A percentile compares a stretch with the other conserved stretches of the same genome.
These are phyloP conservation scores for Amborella trichopoda DNA, from an alignment of 164 flowering plant species.

Conservation along the genomic window DNA sequence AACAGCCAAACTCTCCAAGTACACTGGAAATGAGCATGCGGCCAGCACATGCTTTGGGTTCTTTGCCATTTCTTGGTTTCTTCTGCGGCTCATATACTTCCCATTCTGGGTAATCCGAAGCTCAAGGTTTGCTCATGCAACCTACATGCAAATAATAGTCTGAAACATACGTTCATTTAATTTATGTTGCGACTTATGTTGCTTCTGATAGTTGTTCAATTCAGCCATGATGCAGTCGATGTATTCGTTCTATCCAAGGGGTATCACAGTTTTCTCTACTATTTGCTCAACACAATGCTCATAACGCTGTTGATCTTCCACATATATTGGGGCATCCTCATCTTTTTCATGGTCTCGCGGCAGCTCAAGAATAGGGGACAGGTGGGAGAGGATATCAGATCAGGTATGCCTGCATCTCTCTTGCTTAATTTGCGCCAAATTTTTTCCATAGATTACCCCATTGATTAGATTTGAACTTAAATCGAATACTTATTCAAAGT, in stretches of 20 bases:
- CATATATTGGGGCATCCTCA: slow-evolving; percentile 92
- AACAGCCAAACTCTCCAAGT: slow-evolving; percentile 80
- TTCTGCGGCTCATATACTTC: slow-evolving; percentile 62
- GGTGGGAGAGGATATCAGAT: slow-evolving; percentile 94
- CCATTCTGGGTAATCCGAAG: slow-evolving; percentile 74
- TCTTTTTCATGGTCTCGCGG: slow-evolving; percentile 60
- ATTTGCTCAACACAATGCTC: slow-evolving; percentile 73
- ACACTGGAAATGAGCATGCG: slow-evolving; percentile 63
- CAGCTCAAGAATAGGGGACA: slow-evolving; percentile 76
- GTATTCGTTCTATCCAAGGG: slow-evolving; percentile 31
- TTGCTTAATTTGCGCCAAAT: no score
- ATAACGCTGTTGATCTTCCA: slow-evolving; percentile 73
- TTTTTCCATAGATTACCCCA: no score
- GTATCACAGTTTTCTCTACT: slow-evolving; percentile 31
- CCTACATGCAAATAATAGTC: no score
- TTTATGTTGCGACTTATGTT: not conserved
- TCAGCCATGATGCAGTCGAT: slow-evolving; percentile 33
- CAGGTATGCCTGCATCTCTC: no score
- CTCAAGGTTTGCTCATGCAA: slow-evolving; percentile 65
- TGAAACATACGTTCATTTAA: no score
- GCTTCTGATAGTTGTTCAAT: slow-evolving; percentile 8
- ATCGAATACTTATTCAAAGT: no score
- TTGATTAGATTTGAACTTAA: no score
- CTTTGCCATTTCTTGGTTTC: slow-evolving; percentile 78
- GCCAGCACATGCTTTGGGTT: slow-evolving; percentile 73